phyloP scores from a whole-genome alignment of 306 rosid genomes.

The Cucurbita pepo region DNA sequence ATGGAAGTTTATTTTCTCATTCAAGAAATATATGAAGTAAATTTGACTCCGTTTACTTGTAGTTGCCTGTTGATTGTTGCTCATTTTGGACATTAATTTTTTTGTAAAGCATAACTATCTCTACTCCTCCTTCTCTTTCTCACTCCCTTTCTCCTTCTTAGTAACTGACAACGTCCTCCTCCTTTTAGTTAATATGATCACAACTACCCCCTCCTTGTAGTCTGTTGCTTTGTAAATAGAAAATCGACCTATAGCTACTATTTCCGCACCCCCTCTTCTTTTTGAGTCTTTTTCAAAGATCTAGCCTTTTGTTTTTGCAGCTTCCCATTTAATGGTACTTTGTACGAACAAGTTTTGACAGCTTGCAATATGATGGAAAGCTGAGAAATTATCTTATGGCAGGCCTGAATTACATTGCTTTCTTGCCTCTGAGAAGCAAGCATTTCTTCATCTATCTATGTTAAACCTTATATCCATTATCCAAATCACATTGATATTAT shows the following conservation, averaged over 20 bases:
- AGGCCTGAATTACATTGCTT: background rate
- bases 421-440: background rate
- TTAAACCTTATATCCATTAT: background rate
- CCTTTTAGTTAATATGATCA: background rate
- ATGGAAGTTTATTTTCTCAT: background rate
- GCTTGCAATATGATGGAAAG: background rate
- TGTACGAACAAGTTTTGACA: background rate
- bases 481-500: background rate
- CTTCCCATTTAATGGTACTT: background rate
- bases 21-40: background rate
- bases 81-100: background rate
- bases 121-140: background rate
- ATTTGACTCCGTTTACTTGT: background rate
- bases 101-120: background rate
- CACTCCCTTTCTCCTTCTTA: background rate
- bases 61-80: background rate
- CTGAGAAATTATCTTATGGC: background rate
- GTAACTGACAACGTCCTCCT: background rate
- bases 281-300: background rate
- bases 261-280: background rate
- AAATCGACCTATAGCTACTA: background rate
- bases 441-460: background rate
- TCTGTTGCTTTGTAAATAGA: background rate
- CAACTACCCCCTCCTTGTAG: background rate
- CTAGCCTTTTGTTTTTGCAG: background rate